These are phyloP conservation scores for Tricharina praecox DNA, from an alignment of 495 filamentous ascomycete genomes.

Conservation along the genomic window DNA sequence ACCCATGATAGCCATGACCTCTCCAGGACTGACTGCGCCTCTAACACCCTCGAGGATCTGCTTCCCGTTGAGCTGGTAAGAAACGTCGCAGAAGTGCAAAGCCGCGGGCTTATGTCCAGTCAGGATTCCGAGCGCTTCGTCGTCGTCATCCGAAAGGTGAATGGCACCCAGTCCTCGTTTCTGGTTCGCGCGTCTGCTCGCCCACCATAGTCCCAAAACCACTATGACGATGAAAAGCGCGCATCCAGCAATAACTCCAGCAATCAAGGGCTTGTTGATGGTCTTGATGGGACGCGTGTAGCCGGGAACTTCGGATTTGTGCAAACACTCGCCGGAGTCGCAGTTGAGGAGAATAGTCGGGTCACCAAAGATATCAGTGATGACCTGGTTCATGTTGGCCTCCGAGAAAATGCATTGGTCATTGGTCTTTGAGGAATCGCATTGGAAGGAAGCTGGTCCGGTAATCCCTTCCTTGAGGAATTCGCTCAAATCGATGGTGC, in stretches of 20 bases:
- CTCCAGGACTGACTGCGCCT: constrained; percentile 72
- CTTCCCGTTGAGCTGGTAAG: constrained; percentile 72
- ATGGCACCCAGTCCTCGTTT: constrained; percentile 55
- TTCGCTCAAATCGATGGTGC: constrained; percentile 79
- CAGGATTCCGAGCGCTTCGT: constrained; percentile 70
- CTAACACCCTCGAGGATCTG: constrained; percentile 65
- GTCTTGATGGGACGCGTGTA: constrained; percentile 76
- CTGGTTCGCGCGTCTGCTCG: constrained; percentile 50
- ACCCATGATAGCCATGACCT: constrained; percentile 95
- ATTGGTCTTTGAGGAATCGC: constrained; percentile 32
- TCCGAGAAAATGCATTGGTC: constrained; percentile 72
- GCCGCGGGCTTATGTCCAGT: constrained; percentile 80
- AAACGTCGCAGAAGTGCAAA: constrained; percentile 74
- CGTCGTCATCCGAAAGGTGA: constrained; percentile 57
- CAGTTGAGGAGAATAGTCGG: constrained; percentile 70
- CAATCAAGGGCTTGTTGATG: constrained; percentile 95
- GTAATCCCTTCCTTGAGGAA: constrained; percentile 65
- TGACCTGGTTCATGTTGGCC: constrained; percentile 75
- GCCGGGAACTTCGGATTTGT: constrained; percentile 79
- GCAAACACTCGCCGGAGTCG: constrained; percentile 76
- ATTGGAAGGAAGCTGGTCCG: constrained; percentile 70
- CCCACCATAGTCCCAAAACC: constrained; percentile 71
- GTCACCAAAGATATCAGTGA: constrained; percentile 77
- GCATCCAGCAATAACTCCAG: constrained; percentile 76
- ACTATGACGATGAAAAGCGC: constrained; percentile 73